These are phyloP conservation scores for Pezicula carpinea DNA, from an alignment of 2,329 filamentous ascomycete species.

Conservation along the genomic window DNA sequence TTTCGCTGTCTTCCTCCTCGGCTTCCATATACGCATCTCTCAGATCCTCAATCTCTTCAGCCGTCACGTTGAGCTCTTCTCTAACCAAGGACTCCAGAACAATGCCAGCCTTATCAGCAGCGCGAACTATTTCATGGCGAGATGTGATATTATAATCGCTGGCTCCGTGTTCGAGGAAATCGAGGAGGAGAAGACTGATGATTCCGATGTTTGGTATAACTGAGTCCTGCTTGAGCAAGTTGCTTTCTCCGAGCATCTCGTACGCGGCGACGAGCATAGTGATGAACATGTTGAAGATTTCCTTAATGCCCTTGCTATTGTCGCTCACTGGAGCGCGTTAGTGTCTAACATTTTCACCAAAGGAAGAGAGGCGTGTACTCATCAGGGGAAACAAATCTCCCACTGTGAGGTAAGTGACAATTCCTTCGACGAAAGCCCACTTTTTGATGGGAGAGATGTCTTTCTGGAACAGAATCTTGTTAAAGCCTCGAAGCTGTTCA, in stretches of 20 bases:
- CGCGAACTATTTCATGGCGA: slow-evolving; percentile 42
- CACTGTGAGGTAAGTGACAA: slow-evolving; percentile 2
- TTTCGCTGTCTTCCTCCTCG: no score
- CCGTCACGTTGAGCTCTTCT: no score
- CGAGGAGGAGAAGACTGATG: slow-evolving; percentile 38
- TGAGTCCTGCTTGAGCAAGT: slow-evolving; percentile 30
- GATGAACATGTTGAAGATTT: slow-evolving; percentile 46
- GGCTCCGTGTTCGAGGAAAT: slow-evolving; percentile 44
- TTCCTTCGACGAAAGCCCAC: slow-evolving; percentile 5
- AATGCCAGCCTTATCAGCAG: slow-evolving; percentile 3
- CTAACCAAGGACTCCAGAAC: background rate
- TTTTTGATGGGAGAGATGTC: slow-evolving; percentile 3
- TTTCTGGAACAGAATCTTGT: slow-evolving; percentile 4
- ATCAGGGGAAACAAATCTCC: slow-evolving; percentile 1
- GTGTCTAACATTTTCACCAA: background rate
- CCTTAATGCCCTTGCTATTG: background rate
- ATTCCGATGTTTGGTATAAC: slow-evolving; percentile 41
- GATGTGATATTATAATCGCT: slow-evolving; percentile 46
- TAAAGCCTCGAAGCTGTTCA: slow-evolving; percentile 3
- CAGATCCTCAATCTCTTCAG: no score
- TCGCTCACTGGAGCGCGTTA: background rate
- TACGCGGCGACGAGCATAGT: slow-evolving; percentile 51
- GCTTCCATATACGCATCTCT: no score
- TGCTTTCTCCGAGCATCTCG: slow-evolving; percentile 40
- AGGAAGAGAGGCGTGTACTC: background rate